Evolutionary conservation across 1,139 yeast genomes (phyloP).

Genomic region (Yamadazyma friedrichii): DNA sequence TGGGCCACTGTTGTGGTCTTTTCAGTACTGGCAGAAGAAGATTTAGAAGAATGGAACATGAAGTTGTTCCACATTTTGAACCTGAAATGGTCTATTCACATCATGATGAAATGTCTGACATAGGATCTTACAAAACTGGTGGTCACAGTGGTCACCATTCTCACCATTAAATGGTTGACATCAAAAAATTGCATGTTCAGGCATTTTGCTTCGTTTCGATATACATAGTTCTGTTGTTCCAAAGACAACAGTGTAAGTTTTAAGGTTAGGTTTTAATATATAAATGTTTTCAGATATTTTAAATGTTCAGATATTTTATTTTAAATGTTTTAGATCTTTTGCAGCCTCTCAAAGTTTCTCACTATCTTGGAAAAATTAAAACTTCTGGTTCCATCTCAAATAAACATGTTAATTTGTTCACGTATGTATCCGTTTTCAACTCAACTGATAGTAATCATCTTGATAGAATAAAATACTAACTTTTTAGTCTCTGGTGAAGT

Average conservation of each 20-base stretch:
- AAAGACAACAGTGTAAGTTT: neutral
- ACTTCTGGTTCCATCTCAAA: constrained; percentile 2
- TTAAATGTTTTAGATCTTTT: neutral
- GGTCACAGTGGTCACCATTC: constrained; percentile 3
- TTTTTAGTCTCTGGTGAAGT: constrained; percentile 61
- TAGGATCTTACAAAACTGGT: constrained; percentile 8
- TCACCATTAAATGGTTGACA: neutral
- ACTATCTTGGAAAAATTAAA: neutral
- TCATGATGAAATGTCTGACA: constrained; percentile 8
- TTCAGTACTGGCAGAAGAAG: constrained; percentile 34
- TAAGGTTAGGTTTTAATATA: constrained; percentile 5
- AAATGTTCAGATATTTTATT: neutral
- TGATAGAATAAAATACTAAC: constrained; percentile 13
- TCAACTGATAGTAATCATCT: neutral
- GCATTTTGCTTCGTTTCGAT: neutral
- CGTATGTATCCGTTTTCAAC: constrained; percentile 6
- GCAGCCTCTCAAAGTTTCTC: neutral
- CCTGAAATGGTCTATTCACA: constrained; percentile 33
- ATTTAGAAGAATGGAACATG: constrained; percentile 30
- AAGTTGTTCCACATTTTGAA: constrained; percentile 22
- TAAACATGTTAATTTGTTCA: constrained; percentile 9
- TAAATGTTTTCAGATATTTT: constrained; percentile 3
- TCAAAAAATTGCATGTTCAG: too few species aligned
- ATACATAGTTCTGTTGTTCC: neutral
- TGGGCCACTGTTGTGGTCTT: constrained; percentile 47